phyloP scores from a whole-genome alignment of 2,329 filamentous ascomycete genomes.

The Teratosphaeriaceae sp. region DNA sequence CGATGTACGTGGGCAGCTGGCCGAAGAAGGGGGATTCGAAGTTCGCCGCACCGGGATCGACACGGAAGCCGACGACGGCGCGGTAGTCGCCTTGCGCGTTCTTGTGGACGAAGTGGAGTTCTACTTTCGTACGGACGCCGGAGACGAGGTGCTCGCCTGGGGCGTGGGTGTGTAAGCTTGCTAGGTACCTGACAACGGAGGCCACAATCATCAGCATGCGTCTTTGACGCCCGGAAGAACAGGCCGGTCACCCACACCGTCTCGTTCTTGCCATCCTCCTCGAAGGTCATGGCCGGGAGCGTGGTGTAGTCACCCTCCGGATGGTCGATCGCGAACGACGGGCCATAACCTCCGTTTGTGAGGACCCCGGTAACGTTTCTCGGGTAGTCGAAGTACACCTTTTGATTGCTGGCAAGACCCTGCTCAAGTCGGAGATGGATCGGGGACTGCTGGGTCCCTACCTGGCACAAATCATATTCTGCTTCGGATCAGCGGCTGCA shows the following conservation, averaged over 20 bases:
- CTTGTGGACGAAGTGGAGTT: slow-evolving; percentile 44
- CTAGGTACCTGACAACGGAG: slow-evolving; percentile 32
- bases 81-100: background rate
- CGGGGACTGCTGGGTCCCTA: slow-evolving; percentile 45
- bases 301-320: slow-evolving; percentile 31
- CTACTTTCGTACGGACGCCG: slow-evolving; percentile 38
- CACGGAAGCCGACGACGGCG: background rate
- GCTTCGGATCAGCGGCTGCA: background rate
- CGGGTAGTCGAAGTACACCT: slow-evolving; percentile 38
- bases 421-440: slow-evolving; percentile 38
- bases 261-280: slow-evolving; percentile 39
- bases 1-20: background rate
- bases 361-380: slow-evolving; percentile 33
- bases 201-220: background rate
- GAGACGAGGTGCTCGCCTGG: slow-evolving; percentile 45
- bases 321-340: slow-evolving; percentile 37
- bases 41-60: background rate
- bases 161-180: slow-evolving; percentile 47
- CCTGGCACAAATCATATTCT: slow-evolving; percentile 43
- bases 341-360: slow-evolving; percentile 46
- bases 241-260: slow-evolving; percentile 34
- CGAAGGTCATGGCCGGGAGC: slow-evolving; percentile 39
- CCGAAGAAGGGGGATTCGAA: background rate
- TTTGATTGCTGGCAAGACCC: slow-evolving; percentile 36
- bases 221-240: background rate